A percentile compares a stretch with the other conserved stretches of the same genome.
These are phyloP conservation scores for Scenedesmus sp. DNA, from an alignment of 163 green algal species.

Conservation along the genomic window DNA sequence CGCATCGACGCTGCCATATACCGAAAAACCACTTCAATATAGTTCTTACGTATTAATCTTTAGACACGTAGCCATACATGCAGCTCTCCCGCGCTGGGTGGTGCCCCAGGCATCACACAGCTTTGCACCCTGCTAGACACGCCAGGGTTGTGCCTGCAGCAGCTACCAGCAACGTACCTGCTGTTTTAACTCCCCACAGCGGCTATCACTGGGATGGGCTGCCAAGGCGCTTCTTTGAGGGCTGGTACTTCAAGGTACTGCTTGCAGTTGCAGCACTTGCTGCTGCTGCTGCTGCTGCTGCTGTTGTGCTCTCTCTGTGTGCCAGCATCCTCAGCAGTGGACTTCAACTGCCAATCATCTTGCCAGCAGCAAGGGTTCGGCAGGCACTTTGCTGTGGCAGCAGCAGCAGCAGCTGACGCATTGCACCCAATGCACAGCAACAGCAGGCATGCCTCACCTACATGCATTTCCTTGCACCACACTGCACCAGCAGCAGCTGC, in stretches of 20 bases:
- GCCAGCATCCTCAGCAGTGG: background rate
- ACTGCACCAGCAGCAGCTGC: background rate
- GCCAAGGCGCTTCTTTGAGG: conserved; percentile 92
- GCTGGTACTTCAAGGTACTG: conserved; percentile 95
- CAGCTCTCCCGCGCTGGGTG: background rate
- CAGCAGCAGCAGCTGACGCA: too few species aligned
- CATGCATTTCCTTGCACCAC: too few species aligned
- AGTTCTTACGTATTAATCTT: background rate
- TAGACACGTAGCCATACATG: background rate
- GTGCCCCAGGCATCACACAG: background rate
- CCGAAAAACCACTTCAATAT: background rate
- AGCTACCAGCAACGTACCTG: conserved; percentile 15
- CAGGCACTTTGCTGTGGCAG: too few species aligned
- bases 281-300: background rate
- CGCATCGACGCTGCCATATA: too few species aligned
- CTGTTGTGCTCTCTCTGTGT: background rate
- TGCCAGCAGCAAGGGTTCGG: too few species aligned
- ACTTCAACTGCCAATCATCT: too few species aligned
- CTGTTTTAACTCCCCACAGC: conserved; percentile 71
- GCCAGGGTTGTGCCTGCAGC: background rate
- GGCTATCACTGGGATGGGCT: conserved; percentile 94
- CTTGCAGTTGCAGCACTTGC: background rate
- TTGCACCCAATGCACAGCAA: too few species aligned
- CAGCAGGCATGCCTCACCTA: too few species aligned
- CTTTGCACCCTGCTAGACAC: background rate